These are phyloP conservation scores for Suhomyces xylopsoci DNA, from an alignment of 805 yeast genomes.

Conservation along the genomic window DNA sequence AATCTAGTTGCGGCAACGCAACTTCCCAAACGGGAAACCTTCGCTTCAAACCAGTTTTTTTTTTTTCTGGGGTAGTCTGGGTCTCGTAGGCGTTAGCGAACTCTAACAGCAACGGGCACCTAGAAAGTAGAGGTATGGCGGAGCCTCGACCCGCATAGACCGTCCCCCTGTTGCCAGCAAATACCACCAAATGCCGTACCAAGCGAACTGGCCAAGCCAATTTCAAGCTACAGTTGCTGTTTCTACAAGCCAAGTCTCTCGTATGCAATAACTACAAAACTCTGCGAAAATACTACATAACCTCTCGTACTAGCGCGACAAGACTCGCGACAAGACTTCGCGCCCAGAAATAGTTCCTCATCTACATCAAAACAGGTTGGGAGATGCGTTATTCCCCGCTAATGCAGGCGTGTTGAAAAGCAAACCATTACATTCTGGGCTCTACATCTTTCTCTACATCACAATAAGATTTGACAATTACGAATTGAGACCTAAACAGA, in stretches of 20 bases:
- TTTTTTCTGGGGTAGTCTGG: not conserved
- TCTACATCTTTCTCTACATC: not conserved
- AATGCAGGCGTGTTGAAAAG: not conserved
- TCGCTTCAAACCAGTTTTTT: not conserved
- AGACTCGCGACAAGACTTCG: not conserved
- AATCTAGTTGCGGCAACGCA: not conserved
- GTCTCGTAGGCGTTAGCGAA: not conserved
- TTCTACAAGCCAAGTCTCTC: not conserved
- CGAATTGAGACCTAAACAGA: not conserved
- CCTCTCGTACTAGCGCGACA: not conserved
- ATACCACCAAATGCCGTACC: not conserved
- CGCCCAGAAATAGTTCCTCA: no score
- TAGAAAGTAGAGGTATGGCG: not conserved
- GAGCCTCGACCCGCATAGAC: not conserved
- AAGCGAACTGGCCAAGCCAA: not conserved
- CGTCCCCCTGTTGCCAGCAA: not conserved
- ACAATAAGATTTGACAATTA: not conserved
- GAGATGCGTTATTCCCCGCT: not conserved
- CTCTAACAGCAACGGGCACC: not conserved
- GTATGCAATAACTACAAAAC: no score
- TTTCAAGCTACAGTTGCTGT: not conserved
- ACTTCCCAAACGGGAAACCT: not conserved
- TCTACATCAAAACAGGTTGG: not conserved
- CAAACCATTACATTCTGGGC: not conserved
- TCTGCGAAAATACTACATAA: not conserved